Percentiles rank a stretch among this genome's conserved stretches.
These are phyloP conservation scores for Lipomyces kockii DNA, from an alignment of 805 yeast genomes.

Conservation along the genomic window DNA sequence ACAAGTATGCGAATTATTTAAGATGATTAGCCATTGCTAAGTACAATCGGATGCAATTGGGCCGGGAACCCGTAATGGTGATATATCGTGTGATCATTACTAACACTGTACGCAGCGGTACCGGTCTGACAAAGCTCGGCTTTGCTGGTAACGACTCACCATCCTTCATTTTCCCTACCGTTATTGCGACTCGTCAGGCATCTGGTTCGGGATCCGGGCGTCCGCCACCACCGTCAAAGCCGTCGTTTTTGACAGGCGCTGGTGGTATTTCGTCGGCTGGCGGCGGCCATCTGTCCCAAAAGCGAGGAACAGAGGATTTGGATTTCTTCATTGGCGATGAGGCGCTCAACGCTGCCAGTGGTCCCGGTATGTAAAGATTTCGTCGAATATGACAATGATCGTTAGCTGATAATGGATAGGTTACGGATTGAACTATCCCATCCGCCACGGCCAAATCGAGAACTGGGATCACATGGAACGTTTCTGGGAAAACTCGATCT, in stretches of 20 bases:
- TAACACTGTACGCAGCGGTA: conserved; percentile 64
- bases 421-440: conserved; percentile 87
- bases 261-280: conserved; percentile 35
- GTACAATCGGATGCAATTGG: neutral
- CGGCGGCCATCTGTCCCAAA: conserved; percentile 57
- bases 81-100: neutral
- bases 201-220: conserved; percentile 41
- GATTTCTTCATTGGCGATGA: conserved; percentile 96
- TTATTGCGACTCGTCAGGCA: conserved; percentile 70
- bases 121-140: conserved; percentile 95
- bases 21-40: neutral
- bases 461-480: conserved; percentile 99
- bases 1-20: conserved; percentile 42
- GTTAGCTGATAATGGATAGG: conserved; percentile 43
- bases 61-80: neutral
- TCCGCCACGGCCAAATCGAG: conserved; percentile 96
- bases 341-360: conserved; percentile 88
- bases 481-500: conserved; percentile 96
- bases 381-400: neutral
- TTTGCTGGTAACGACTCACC: conserved; percentile 99
- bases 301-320: conserved; percentile 90
- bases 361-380: conserved; percentile 55
- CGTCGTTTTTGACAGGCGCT: conserved; percentile 50
- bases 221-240: conserved; percentile 52
- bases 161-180: conserved; percentile 95